Conservation (phyloP, 306 rosid species). For the Albizia julibrissin region DNA sequence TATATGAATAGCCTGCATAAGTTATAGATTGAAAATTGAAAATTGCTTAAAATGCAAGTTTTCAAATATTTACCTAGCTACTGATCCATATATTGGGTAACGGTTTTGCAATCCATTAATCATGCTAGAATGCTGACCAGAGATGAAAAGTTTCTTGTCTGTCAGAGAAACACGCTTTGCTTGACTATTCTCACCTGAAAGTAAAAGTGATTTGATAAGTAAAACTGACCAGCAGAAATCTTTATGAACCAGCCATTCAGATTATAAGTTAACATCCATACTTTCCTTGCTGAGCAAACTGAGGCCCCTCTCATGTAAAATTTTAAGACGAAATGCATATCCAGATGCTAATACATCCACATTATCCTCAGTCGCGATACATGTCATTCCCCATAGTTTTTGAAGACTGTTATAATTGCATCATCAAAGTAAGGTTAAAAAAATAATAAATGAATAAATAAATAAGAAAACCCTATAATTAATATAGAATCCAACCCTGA, state of each 20-base stretch:
- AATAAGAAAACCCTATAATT: conserved; percentile 1
- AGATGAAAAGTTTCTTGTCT: conserved; percentile 72
- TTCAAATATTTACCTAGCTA: conserved; percentile 67
- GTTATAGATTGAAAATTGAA: conserved; percentile 29
- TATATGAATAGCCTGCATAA: conserved; percentile 30
- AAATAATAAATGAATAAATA: conserved; percentile 7
- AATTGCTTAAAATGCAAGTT: conserved; percentile 9
- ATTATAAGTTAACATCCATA: conserved; percentile 42
- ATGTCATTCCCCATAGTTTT: conserved; percentile 71
- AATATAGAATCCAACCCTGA: conserved; percentile 18
- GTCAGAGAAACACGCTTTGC: conserved; percentile 53
- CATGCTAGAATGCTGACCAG: conserved; percentile 88
- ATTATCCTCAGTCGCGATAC: conserved; percentile 73
- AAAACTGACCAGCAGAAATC: conserved; percentile 25
- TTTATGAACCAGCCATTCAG: conserved; percentile 31
- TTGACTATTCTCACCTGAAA: conserved; percentile 62
- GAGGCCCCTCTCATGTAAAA: conserved; percentile 95
- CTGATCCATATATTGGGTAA: conserved; percentile 73
- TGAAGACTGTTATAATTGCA: conserved; percentile 71
- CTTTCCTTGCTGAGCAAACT: conserved; percentile 66
- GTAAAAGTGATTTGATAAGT: conserved; percentile 35
- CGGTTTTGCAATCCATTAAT: conserved; percentile 85
- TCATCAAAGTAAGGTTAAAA: conserved; percentile 32
- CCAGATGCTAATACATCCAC: conserved; percentile 84
- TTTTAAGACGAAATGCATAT: conserved; percentile 87